These are phyloP conservation scores for Hygrocybe coccinea DNA, from an alignment of 768 basidiomycete genomes.

Conservation along the genomic window DNA sequence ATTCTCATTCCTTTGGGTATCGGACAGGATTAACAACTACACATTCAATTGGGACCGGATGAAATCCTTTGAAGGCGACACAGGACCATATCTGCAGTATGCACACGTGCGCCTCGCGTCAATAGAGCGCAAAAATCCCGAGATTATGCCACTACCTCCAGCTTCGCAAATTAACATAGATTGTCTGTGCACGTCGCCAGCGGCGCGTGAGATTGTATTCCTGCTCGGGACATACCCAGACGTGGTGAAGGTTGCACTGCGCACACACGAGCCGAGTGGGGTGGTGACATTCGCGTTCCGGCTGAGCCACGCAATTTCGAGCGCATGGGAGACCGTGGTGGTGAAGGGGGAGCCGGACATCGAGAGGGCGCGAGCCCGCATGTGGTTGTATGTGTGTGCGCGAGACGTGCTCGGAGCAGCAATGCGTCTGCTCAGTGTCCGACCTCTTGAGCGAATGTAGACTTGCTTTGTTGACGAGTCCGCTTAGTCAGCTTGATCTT, in stretches of 20 bases:
- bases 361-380: constrained; percentile 73
- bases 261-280: constrained; percentile 82
- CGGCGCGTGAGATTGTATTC: constrained; percentile 80
- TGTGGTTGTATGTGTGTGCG: constrained; percentile 87
- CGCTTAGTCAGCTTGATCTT: no score
- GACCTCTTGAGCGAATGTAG: constrained; percentile 90
- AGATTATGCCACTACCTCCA: constrained; percentile 71
- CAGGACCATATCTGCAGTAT: constrained; percentile 94
- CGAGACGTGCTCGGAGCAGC: constrained; percentile 84
- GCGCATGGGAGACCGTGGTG: constrained; percentile 86
- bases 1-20: background rate
- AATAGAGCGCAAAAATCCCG: constrained; percentile 86
- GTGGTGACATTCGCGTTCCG: constrained; percentile 89
- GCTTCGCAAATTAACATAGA: constrained; percentile 63
- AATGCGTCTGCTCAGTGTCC: constrained; percentile 83
- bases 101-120: constrained; percentile 91
- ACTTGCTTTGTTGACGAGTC: no score
- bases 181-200: constrained; percentile 60
- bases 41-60: constrained; percentile 92
- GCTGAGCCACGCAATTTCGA: constrained; percentile 81
- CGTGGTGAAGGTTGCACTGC: constrained; percentile 79
- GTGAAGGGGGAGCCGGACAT: constrained; percentile 78
- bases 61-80: constrained; percentile 94
- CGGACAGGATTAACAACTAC: constrained; percentile 85
- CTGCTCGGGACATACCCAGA: constrained; percentile 90